Evolutionary conservation across 2,329 filamentous ascomycete genomes (phyloP).

Genomic region (Aspergillus brasiliensis): DNA sequence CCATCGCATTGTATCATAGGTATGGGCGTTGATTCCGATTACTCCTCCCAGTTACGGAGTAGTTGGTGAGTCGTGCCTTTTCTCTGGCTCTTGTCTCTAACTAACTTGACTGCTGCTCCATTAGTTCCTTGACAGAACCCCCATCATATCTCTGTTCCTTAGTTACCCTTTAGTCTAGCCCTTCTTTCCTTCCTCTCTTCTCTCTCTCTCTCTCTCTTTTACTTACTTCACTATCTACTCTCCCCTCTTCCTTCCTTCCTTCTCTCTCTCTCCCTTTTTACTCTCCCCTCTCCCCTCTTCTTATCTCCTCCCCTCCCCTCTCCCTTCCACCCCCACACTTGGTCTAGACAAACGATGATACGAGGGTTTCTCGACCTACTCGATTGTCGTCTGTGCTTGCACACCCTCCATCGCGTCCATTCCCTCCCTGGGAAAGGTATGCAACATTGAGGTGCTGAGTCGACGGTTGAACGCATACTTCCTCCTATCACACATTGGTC

Average conservation of each 20-base stretch:
- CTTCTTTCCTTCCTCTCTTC: slow-evolving; percentile 6
- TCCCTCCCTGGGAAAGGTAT: slow-evolving; percentile 34
- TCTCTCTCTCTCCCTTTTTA: background rate
- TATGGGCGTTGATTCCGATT: slow-evolving; percentile 9
- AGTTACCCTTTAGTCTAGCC: background rate
- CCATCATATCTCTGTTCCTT: background rate
- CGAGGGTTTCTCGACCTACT: slow-evolving; percentile 18
- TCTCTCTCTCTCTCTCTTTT: slow-evolving; percentile 6
- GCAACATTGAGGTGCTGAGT: slow-evolving; percentile 27
- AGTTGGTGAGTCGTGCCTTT: slow-evolving; percentile 4
- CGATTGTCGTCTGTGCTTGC: slow-evolving; percentile 36
- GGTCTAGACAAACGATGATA: slow-evolving; percentile 31
- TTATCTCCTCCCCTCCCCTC: slow-evolving; percentile 4
- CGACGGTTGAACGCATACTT: slow-evolving; percentile 18
- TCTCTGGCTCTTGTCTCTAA: background rate
- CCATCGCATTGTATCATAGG: slow-evolving; percentile 12
- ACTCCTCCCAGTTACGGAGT: slow-evolving; percentile 9
- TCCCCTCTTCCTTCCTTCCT: slow-evolving; percentile 1
- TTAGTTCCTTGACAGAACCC: too few species aligned
- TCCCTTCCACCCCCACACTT: background rate
- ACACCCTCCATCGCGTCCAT: slow-evolving; percentile 31
- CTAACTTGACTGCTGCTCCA: background rate
- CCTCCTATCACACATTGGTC: background rate
- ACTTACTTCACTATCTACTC: slow-evolving; percentile 7
- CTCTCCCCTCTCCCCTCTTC: slow-evolving; percentile 4